phyloP scores from a whole-genome alignment of 371 early-diverging fungal genomes.

The Mucor plumbeus region DNA sequence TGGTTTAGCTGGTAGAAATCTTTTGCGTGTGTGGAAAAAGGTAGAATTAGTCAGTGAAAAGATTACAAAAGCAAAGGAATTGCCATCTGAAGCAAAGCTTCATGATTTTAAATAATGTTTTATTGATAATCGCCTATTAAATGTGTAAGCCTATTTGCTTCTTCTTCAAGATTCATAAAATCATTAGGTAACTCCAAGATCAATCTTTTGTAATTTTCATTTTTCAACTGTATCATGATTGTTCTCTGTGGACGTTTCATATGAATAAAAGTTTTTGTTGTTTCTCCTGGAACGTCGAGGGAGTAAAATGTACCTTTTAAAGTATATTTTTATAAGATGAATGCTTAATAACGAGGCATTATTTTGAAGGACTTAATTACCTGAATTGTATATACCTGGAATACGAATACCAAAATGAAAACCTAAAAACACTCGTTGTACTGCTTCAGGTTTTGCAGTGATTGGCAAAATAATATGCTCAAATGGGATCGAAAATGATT shows the following conservation, averaged over 20 bases:
- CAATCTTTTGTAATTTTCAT: background rate
- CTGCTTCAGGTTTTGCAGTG: background rate
- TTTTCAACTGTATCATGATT: background rate
- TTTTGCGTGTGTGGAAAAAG: slow-evolving; percentile 54
- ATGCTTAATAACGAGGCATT: too few species aligned
- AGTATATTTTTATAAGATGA: too few species aligned
- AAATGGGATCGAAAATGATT: background rate
- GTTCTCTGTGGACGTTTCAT: background rate
- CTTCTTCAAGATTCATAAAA: background rate
- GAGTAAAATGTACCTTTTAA: background rate
- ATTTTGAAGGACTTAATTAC: background rate
- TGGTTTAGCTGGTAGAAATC: slow-evolving; percentile 61
- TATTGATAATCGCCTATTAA: background rate
- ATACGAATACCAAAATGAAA: background rate
- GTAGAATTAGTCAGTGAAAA: slow-evolving; percentile 50
- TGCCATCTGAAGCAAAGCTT: slow-evolving; percentile 43
- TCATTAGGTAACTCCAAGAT: background rate
- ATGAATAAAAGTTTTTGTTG: background rate
- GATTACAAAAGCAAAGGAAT: slow-evolving; percentile 26
- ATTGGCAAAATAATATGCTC: background rate
- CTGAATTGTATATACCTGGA: slow-evolving; percentile 1
- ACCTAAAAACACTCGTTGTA: background rate
- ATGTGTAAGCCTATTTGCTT: background rate
- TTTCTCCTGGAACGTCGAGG: background rate
- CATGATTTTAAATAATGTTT: slow-evolving; percentile 15